These are phyloP conservation scores for Rhododendron williamsianum DNA, from an alignment of 148 eudicot genomes.

Conservation along the genomic window DNA sequence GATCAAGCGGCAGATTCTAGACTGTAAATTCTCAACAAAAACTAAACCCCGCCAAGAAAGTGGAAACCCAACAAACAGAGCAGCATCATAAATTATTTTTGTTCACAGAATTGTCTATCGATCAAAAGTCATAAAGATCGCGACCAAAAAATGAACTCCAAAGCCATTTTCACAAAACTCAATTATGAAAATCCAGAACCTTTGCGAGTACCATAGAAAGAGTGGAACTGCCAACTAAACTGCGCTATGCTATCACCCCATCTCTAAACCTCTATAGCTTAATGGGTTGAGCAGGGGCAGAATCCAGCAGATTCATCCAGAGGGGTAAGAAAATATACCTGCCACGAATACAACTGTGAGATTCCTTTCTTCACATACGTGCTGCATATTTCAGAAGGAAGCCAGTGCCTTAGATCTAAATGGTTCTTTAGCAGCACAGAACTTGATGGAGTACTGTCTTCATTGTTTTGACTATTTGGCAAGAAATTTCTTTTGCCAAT, in stretches of 20 bases:
- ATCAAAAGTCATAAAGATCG: neutral
- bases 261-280: neutral
- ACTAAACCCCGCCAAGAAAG: neutral
- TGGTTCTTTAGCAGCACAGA: constrained; percentile 33
- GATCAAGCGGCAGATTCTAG: constrained; percentile 1
- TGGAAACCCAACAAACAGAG: neutral
- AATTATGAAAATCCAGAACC: constrained; percentile 8
- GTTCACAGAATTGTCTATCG: neutral
- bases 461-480: constrained; percentile 22
- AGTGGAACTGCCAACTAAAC: neutral
- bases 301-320: neutral
- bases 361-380: constrained; percentile 72
- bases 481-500: constrained; percentile 16
- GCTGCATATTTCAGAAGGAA: constrained; percentile 67
- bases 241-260: neutral
- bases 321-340: constrained; percentile 40
- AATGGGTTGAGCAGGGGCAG: neutral
- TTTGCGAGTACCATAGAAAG: neutral
- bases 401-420: constrained; percentile 74
- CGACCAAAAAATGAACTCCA: neutral
- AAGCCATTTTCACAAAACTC: neutral
- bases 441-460: constrained; percentile 66
- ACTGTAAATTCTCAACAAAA: neutral
- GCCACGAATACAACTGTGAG: constrained; percentile 81
- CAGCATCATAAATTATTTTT: neutral